Evolutionary conservation across 2,329 filamentous ascomycete genomes (phyloP).

Genomic region (Immersiporthe knoxdaviesiana): DNA sequence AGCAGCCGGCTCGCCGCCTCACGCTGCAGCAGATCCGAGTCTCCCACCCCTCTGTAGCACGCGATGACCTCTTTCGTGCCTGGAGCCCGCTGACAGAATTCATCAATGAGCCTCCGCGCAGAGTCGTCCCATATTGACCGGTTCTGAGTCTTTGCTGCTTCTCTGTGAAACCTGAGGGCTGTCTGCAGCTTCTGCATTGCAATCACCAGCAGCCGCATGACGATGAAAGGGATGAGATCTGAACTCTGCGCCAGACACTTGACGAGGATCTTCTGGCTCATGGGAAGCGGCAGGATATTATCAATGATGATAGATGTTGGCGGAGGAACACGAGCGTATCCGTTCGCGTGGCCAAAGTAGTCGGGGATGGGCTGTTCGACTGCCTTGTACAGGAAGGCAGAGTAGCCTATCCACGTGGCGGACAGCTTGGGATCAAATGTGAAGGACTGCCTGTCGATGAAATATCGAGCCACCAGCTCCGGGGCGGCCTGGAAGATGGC

Average conservation of each 20-base stretch:
- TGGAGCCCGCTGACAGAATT: conserved; percentile 79
- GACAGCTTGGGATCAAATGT: conserved; percentile 90
- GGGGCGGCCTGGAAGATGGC: conserved; percentile 80
- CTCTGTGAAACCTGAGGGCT: conserved; percentile 64
- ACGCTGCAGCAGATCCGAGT: conserved; percentile 73
- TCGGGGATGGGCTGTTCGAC: conserved; percentile 74
- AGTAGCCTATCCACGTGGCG: conserved; percentile 93
- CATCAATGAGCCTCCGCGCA: conserved; percentile 66
- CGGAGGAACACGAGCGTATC: conserved; percentile 70
- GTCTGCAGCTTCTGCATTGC: conserved; percentile 76
- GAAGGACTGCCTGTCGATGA: conserved; percentile 77
- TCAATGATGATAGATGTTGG: conserved; percentile 80
- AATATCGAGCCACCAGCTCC: conserved; percentile 87
- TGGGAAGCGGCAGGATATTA: conserved; percentile 80
- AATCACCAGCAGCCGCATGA: conserved; percentile 75
- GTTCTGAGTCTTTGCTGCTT: conserved; percentile 42
- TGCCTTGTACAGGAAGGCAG: conserved; percentile 81
- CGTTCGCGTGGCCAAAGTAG: conserved; percentile 69
- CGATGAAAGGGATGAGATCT: conserved; percentile 82
- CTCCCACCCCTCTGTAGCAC: conserved; percentile 70
- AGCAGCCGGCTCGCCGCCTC: conserved; percentile 80
- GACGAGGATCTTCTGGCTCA: conserved; percentile 78
- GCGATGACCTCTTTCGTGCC: conserved; percentile 79
- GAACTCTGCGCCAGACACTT: conserved; percentile 79
- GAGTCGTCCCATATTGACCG: conserved; percentile 70